phyloP scores from a whole-genome alignment of 1,284 basidiomycete species.

The Erythrobasidium hasegawianum region DNA sequence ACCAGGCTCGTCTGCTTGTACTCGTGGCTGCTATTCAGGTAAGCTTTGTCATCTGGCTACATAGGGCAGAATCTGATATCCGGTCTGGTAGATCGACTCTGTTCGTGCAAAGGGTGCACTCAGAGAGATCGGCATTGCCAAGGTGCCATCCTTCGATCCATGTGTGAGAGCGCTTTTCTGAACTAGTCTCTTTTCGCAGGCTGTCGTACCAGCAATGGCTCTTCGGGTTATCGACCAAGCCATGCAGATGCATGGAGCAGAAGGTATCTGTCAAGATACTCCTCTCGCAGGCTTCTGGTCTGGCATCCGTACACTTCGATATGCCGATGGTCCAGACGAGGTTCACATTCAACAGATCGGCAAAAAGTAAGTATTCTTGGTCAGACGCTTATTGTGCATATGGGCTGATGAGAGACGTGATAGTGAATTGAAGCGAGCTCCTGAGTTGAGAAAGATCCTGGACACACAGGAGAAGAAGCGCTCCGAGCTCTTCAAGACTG shows the following conservation, averaged over 20 bases:
- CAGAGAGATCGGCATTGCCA: constrained; percentile 95
- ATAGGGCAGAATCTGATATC: too few species aligned
- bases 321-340: constrained; percentile 90
- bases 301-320: constrained; percentile 75
- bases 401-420: constrained; percentile 57
- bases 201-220: constrained; percentile 85
- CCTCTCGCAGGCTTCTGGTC: constrained; percentile 75
- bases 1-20: constrained; percentile 78
- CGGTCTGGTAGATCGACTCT: constrained; percentile 85
- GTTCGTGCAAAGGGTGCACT: constrained; percentile 86
- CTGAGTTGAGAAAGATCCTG: constrained; percentile 56
- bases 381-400: too few species aligned
- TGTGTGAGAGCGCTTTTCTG: too few species aligned
- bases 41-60: too few species aligned
- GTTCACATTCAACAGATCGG: constrained; percentile 88
- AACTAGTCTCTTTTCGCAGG: constrained; percentile 56
- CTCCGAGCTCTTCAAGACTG: constrained; percentile 56
- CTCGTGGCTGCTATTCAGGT: constrained; percentile 86
- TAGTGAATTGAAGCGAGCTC: constrained; percentile 62
- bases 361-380: constrained; percentile 32
- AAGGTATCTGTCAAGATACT: constrained; percentile 83
- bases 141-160: too few species aligned
- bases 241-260: constrained; percentile 91
- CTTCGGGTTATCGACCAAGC: constrained; percentile 83
- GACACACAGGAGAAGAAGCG: constrained; percentile 56